Evolutionary conservation across 75 land plant species (phyloP).

Genomic region (Cunninghamia lanceolata): DNA sequence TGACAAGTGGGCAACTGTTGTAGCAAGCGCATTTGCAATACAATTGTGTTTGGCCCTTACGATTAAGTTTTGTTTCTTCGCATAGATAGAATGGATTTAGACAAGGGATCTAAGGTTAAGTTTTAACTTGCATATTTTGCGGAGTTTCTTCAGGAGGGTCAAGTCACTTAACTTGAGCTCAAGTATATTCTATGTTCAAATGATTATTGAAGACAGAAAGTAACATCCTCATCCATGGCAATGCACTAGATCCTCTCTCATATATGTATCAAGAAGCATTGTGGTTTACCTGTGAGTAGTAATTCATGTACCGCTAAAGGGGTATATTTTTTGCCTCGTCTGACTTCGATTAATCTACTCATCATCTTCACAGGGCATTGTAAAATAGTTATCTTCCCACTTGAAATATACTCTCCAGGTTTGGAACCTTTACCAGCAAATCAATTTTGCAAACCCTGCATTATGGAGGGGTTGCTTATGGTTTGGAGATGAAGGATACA

Average conservation of each 20-base stretch:
- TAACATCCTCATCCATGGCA: not conserved
- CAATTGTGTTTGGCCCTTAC: slow-evolving; percentile 57
- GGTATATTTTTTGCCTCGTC: not conserved
- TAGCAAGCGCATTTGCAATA: slow-evolving; percentile 40
- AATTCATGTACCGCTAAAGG: not conserved
- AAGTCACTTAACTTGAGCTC: not conserved
- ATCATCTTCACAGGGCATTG: not conserved
- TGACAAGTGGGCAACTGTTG: slow-evolving; percentile 26
- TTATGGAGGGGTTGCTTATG: not conserved
- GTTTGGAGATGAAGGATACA: not conserved
- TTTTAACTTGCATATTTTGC: not conserved
- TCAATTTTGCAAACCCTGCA: not conserved
- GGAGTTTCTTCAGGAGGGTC: not conserved
- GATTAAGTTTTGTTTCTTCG: slow-evolving; percentile 60
- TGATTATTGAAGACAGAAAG: not conserved
- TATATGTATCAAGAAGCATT: not conserved
- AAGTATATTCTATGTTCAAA: not conserved
- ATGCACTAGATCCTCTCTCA: not conserved
- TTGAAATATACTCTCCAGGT: not conserved
- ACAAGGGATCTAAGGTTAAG: not conserved
- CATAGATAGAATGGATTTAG: slow-evolving; percentile 19
- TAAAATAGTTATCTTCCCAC: not conserved
- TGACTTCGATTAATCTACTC: not conserved
- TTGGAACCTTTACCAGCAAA: not conserved
- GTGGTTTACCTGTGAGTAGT: not conserved